phyloP scores from a whole-genome alignment of 2,329 filamentous ascomycete genomes.

The Xylariales sp. region DNA sequence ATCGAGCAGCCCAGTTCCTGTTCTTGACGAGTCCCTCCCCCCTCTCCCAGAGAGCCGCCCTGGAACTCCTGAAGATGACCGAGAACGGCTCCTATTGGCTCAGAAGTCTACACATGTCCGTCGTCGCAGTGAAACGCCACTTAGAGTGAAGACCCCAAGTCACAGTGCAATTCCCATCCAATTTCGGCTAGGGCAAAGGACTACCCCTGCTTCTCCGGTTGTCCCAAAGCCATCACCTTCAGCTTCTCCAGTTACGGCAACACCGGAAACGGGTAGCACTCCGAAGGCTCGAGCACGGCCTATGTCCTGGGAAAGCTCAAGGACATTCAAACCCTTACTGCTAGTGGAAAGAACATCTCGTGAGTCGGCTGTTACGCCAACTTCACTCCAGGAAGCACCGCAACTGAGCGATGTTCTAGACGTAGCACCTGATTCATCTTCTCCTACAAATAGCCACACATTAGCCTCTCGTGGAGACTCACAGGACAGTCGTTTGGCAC shows the following conservation, averaged over 20 bases:
- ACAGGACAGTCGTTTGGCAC: not conserved
- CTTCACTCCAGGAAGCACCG: conserved; percentile 55
- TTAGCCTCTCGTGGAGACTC: conserved; percentile 7
- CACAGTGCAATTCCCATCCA: conserved; percentile 69
- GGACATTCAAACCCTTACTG: conserved; percentile 84
- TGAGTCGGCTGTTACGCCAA: conserved; percentile 49
- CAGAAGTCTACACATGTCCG: conserved; percentile 59
- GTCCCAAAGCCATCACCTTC: conserved; percentile 51
- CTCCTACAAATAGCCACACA: conserved; percentile 6
- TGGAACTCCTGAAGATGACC: conserved; percentile 62
- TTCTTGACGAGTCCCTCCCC: conserved; percentile 57
- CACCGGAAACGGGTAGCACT: conserved; percentile 51
- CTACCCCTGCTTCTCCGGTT: conserved; percentile 53
- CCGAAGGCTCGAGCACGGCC: conserved; percentile 60
- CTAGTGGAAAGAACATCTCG: conserved; percentile 75
- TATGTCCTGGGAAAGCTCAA: conserved; percentile 71
- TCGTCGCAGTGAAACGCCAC: conserved; percentile 62
- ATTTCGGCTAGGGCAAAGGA: conserved; percentile 62
- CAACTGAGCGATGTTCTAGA: conserved; percentile 54
- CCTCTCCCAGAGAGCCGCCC: conserved; percentile 70
- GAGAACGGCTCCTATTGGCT: conserved; percentile 51
- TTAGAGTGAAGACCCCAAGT: conserved; percentile 64
- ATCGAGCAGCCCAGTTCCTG: conserved; percentile 60
- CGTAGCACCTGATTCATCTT: conserved; percentile 16
- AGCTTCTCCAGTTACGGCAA: conserved; percentile 47